Evolutionary conservation across 2,329 filamentous ascomycete genomes (phyloP).

Genomic region (Aureobasidium sp.): DNA sequence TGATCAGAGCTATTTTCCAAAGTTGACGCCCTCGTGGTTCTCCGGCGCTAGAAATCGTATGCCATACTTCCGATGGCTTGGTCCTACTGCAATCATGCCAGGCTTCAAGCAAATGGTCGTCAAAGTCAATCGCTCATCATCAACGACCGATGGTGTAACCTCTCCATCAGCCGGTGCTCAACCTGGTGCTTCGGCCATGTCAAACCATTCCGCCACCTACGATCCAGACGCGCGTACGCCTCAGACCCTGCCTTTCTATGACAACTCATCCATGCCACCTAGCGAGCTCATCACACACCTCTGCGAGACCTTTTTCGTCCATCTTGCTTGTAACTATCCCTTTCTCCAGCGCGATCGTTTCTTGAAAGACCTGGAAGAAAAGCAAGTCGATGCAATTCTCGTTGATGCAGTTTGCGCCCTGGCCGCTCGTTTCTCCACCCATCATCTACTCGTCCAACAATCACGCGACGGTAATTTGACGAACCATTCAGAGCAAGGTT

Average conservation of each 20-base stretch:
- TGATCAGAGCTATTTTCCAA: not conserved
- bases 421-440: slow-evolving; percentile 68
- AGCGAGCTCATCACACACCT: slow-evolving; percentile 69
- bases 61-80: slow-evolving; percentile 86
- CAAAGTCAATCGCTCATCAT: slow-evolving; percentile 54
- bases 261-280: slow-evolving; percentile 64
- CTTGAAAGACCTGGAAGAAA: slow-evolving; percentile 68
- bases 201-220: slow-evolving; percentile 22
- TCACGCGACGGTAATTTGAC: slow-evolving; percentile 40
- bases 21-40: slow-evolving; percentile 22
- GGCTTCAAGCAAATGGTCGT: slow-evolving; percentile 92
- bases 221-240: slow-evolving; percentile 31
- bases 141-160: slow-evolving; percentile 29
- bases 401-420: slow-evolving; percentile 81
- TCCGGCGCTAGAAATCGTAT: slow-evolving; percentile 52
- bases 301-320: slow-evolving; percentile 71
- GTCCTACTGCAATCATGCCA: slow-evolving; percentile 82
- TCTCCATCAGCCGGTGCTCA: slow-evolving; percentile 5
- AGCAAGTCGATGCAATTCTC: slow-evolving; percentile 73
- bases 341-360: slow-evolving; percentile 71
- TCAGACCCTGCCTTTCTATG: slow-evolving; percentile 60
- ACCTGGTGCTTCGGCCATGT: slow-evolving; percentile 18
- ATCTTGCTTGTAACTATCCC: slow-evolving; percentile 79
- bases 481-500: slow-evolving; percentile 60
- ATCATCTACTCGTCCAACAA: slow-evolving; percentile 46